Evolutionary conservation across 768 basidiomycete genomes (phyloP).

Genomic region (Strobilomyces echinocephalus): DNA sequence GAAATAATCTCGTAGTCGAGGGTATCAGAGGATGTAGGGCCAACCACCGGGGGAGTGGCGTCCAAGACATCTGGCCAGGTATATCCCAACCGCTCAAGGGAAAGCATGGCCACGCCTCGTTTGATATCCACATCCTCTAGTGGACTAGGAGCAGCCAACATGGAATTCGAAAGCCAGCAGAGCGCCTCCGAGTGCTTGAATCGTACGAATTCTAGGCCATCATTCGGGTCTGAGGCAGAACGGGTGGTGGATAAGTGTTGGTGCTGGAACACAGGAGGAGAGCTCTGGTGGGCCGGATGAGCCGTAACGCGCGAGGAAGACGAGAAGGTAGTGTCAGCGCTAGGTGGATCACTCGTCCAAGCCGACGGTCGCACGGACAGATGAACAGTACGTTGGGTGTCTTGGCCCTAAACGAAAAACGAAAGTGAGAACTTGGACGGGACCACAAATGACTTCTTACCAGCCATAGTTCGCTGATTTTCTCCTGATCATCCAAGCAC

Average conservation of each 20-base stretch:
- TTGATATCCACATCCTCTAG: constrained; percentile 12
- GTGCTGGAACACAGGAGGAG: not conserved
- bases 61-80: constrained; percentile 44
- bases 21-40: constrained; percentile 16
- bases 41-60: constrained; percentile 26
- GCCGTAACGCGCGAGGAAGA: not conserved
- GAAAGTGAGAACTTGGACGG: constrained; percentile 5
- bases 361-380: constrained; percentile 77
- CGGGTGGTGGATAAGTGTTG: not conserved
- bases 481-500: constrained; percentile 59
- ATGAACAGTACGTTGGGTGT: constrained; percentile 62
- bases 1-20: constrained; percentile 31
- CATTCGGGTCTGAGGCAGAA: not conserved
- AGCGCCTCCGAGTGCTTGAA: constrained; percentile 27
- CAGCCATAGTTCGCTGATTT: constrained; percentile 66
- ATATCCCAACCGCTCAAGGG: constrained; percentile 34
- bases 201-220: constrained; percentile 16
- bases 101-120: constrained; percentile 21
- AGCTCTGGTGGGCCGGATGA: not conserved
- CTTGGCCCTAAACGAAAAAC: constrained; percentile 38
- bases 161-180: constrained; percentile 20
- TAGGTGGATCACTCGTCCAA: constrained; percentile 58
- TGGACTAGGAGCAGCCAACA: constrained; percentile 8
- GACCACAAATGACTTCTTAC: constrained; percentile 31
- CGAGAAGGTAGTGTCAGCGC: constrained; percentile 15